Conservation (phyloP, 2,329 filamentous ascomycete genomes). For the Myotisia sp. region DNA sequence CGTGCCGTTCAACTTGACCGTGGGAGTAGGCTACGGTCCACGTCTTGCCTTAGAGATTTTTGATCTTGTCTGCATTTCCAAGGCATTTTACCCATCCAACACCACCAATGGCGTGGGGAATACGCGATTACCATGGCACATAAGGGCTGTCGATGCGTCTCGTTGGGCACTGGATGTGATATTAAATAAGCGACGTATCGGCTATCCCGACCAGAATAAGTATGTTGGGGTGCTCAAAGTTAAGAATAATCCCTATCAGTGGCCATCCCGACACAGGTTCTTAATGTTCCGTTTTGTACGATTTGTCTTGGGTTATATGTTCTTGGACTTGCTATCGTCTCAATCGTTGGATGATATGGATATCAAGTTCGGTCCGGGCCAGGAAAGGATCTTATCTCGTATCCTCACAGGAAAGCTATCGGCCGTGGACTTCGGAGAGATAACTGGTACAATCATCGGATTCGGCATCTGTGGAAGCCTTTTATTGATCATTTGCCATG, state of each 20-base stretch:
- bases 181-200: conserved; percentile 3
- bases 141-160: not conserved
- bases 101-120: too few relatives aligned
- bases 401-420: conserved; percentile 1
- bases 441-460: conserved; percentile 4
- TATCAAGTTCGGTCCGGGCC: conserved; percentile 5
- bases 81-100: not conserved
- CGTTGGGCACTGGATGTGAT: conserved; percentile 2
- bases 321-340: conserved; percentile 3
- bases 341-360: conserved; percentile 4
- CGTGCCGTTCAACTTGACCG: conserved; percentile 1
- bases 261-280: too few relatives aligned
- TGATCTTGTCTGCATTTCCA: conserved; percentile 7
- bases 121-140: not conserved
- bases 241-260: too few relatives aligned
- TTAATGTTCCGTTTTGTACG: conserved; percentile 6
- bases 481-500: not conserved
- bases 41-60: conserved; percentile 6
- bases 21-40: conserved; percentile 3
- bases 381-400: conserved; percentile 6
- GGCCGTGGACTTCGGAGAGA: conserved; percentile 5
- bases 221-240: conserved; percentile 3
- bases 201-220: conserved; percentile 2
- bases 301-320: conserved; percentile 7
- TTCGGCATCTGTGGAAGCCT: conserved; percentile 2